Conservation (phyloP, 1,284 basidiomycete genomes). For the Meira miltonrushii region DNA sequence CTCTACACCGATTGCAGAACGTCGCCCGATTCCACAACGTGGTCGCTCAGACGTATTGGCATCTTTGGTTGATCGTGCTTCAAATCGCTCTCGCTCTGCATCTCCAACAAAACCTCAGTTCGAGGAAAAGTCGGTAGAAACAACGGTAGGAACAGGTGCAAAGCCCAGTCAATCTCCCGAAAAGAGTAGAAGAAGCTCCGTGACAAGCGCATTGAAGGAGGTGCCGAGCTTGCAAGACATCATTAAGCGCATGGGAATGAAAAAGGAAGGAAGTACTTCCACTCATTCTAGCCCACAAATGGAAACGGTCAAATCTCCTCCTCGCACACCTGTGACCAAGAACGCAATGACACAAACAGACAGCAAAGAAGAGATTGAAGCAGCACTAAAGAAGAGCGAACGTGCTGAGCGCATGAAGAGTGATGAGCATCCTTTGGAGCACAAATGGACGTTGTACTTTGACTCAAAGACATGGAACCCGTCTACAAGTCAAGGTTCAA, state of each 20-base stretch:
- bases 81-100: constrained; percentile 7
- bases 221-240: constrained; percentile 47
- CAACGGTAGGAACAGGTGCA: not conserved
- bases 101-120: not conserved
- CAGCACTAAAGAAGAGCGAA: not conserved
- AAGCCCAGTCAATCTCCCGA: not conserved
- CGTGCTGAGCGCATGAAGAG: not conserved
- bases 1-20: no score
- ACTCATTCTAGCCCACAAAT: not conserved
- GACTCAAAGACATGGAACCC: constrained; percentile 62
- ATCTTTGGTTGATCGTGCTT: constrained; percentile 1
- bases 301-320: not conserved
- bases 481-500: constrained; percentile 18
- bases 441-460: constrained; percentile 80
- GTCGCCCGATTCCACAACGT: no score
- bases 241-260: constrained; percentile 35
- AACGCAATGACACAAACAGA: constrained; percentile 5
- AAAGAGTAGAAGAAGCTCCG: constrained; percentile 18
- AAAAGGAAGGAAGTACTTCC: constrained; percentile 14
- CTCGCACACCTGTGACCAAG: not conserved
- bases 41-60: not conserved
- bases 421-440: constrained; percentile 66
- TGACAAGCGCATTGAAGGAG: constrained; percentile 20
- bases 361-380: constrained; percentile 14
- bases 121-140: not conserved